Evolutionary conservation across 2,329 filamentous ascomycete species (phyloP).

Genomic region (Cladorrhinum sp.): DNA sequence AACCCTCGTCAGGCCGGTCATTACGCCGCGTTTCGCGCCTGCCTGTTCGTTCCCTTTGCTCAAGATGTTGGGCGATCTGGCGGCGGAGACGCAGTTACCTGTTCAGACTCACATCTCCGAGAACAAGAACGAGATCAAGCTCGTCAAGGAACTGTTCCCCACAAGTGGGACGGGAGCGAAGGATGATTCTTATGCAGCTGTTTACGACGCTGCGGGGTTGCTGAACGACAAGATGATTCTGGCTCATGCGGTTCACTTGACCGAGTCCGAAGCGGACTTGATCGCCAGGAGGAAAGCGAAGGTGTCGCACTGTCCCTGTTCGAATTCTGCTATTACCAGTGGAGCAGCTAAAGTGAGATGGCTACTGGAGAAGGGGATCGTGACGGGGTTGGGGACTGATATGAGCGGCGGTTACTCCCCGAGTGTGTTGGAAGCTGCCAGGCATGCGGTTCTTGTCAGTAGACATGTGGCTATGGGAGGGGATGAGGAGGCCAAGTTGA

Average conservation of each 20-base stretch:
- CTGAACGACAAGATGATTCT: conserved; percentile 73
- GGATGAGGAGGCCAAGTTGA: conserved; percentile 60
- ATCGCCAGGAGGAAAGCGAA: conserved; percentile 62
- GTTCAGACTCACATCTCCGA: conserved; percentile 91
- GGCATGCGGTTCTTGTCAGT: conserved; percentile 77
- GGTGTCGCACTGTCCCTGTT: conserved; percentile 82
- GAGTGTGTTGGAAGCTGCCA: conserved; percentile 76
- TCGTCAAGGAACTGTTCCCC: conserved; percentile 71
- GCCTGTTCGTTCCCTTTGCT: conserved; percentile 62
- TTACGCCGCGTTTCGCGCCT: conserved; percentile 72
- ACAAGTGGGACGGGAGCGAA: conserved; percentile 32
- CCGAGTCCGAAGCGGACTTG: conserved; percentile 61
- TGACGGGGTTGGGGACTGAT: conserved; percentile 85
- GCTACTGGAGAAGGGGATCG: conserved; percentile 70
- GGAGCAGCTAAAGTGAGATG: conserved; percentile 74
- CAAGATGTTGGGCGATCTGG: conserved; percentile 60
- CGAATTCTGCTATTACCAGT: conserved; percentile 77
- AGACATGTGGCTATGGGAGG: conserved; percentile 64
- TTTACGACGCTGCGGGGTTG: conserved; percentile 73
- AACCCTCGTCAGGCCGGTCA: conserved; percentile 67
- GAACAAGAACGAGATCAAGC: conserved; percentile 68
- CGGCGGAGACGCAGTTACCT: conserved; percentile 58
- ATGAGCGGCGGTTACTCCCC: conserved; percentile 84
- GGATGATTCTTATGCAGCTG: conserved; percentile 61
- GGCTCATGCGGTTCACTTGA: conserved; percentile 80